These are phyloP conservation scores for Solidago caesia DNA, from an alignment of 129 eudicot species.

Conservation along the genomic window DNA sequence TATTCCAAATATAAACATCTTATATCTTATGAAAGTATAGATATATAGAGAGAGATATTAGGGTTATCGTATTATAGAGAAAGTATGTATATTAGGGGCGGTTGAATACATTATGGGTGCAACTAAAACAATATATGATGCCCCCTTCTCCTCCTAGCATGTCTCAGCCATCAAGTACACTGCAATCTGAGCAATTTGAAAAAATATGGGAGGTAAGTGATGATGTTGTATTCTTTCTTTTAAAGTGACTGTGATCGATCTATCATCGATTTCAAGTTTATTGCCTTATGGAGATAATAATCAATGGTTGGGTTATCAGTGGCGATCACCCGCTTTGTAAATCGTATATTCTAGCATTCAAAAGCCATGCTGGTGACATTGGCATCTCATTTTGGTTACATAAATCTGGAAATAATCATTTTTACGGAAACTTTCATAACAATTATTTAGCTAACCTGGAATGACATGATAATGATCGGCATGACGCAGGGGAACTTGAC, in stretches of 20 bases:
- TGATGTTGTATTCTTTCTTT: neutral
- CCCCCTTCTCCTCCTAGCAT: too few species aligned
- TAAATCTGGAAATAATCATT: neutral
- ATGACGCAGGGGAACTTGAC: slow-evolving; percentile 64
- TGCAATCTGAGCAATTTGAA: slow-evolving; percentile 25
- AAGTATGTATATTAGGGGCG: too few species aligned
- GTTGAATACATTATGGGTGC: too few species aligned
- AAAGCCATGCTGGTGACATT: neutral
- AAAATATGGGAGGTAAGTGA: slow-evolving; percentile 78
- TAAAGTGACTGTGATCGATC: neutral
- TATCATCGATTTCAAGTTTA: neutral
- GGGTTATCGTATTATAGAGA: too few species aligned
- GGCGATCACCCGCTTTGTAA: too few species aligned
- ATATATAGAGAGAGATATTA: too few species aligned
- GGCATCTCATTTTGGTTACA: neutral
- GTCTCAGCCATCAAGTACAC: too few species aligned
- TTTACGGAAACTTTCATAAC: neutral
- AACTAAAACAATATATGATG: too few species aligned
- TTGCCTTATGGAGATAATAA: neutral
- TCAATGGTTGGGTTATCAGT: neutral
- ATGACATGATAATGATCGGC: neutral
- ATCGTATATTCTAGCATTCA: too few species aligned
- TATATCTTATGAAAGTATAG: too few species aligned
- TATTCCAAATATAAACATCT: too few species aligned
- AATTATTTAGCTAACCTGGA: neutral